A percentile compares a stretch with the other conserved stretches of the same genome.
Evolutionary conservation across 805 yeast species (phyloP).

Genomic region (Spathaspora sp.): DNA sequence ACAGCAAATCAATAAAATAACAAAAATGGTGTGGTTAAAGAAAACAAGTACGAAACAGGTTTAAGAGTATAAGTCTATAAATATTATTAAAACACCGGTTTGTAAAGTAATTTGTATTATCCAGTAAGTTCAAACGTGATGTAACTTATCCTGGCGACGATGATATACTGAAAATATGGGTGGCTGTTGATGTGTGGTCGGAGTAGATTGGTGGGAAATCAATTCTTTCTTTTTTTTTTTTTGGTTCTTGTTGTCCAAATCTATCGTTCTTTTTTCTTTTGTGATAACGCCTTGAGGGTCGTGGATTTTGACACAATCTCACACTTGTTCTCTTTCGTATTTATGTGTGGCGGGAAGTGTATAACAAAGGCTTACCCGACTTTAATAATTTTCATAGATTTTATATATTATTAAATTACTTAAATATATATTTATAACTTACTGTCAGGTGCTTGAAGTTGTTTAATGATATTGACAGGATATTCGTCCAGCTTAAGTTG

Average conservation of each 20-base stretch:
- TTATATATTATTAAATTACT: background rate
- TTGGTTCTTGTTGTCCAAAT: background rate
- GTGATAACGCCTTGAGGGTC: background rate
- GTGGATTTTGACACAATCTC: background rate
- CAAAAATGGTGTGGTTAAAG: background rate
- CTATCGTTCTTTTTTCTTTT: background rate
- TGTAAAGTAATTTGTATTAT: background rate
- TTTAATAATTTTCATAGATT: too few species aligned
- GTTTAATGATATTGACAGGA: slow-evolving; percentile 23
- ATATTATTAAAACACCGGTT: background rate
- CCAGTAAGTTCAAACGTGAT: background rate
- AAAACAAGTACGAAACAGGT: background rate
- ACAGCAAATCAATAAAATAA: background rate
- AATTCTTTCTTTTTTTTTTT: background rate
- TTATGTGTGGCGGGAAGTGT: background rate
- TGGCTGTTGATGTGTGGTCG: background rate
- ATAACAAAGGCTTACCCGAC: background rate
- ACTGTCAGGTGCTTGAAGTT: slow-evolving; percentile 3
- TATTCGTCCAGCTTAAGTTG: slow-evolving; percentile 17
- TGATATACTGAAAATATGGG: background rate
- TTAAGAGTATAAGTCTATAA: background rate
- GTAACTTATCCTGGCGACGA: background rate
- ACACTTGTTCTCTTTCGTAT: background rate
- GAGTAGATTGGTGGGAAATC: background rate
- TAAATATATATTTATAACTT: slow-evolving; percentile 2